Evolutionary conservation across 2,329 filamentous ascomycete genomes (phyloP).

Genomic region (Calonectria henricotiae): DNA sequence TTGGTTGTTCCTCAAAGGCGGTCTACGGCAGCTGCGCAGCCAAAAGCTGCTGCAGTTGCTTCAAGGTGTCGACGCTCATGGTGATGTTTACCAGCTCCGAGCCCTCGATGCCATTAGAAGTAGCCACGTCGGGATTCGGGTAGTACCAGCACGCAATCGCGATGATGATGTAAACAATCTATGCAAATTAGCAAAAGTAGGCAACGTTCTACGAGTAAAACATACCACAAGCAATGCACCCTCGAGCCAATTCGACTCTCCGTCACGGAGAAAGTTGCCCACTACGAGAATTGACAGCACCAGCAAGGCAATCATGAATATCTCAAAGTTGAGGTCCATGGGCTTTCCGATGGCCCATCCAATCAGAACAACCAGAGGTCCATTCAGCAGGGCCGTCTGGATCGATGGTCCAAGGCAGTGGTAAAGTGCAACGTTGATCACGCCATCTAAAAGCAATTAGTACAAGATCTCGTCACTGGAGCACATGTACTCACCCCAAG

Average conservation of each 20-base stretch:
- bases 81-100: conserved; percentile 52
- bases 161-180: conserved; percentile 63
- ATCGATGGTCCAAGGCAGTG: conserved; percentile 83
- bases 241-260: conserved; percentile 84
- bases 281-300: conserved; percentile 84
- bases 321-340: conserved; percentile 82
- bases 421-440: conserved; percentile 80
- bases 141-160: conserved; percentile 65
- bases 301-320: conserved; percentile 82
- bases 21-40: conserved; percentile 36
- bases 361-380: conserved; percentile 79
- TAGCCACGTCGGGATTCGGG: conserved; percentile 61
- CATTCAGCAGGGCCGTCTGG: conserved; percentile 84
- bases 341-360: conserved; percentile 77
- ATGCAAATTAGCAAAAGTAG: conserved; percentile 6
- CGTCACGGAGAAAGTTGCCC: conserved; percentile 82
- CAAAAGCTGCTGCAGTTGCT: conserved; percentile 52
- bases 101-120: conserved; percentile 54
- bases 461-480: accelerated
- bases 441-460: conserved; percentile 62
- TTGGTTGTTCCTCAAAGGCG: neutral
- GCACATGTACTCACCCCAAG: conserved; percentile 64
- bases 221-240: conserved; percentile 78
- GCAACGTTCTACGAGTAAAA: neutral
- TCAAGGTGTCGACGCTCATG: conserved; percentile 53